Conservation (phyloP, 2,329 filamentous ascomycete genomes). For the Albifimbria verrucaria region DNA sequence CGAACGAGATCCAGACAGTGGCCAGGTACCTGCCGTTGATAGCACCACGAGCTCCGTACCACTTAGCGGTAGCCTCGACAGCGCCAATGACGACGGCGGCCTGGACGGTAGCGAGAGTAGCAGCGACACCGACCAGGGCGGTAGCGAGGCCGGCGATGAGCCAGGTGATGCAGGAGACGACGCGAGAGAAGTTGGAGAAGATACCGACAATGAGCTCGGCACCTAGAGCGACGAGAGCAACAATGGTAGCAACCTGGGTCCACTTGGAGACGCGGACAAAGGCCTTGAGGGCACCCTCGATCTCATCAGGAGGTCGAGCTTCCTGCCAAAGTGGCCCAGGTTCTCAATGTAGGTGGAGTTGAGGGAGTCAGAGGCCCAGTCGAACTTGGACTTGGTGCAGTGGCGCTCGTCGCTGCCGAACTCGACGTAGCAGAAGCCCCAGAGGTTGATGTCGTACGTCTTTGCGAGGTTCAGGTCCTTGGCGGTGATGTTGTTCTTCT, state of each 20-base stretch:
- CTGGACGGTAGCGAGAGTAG: constrained; percentile 71
- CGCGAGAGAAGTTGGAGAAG: constrained; percentile 78
- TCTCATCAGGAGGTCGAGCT: constrained; percentile 60
- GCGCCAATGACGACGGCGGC: constrained; percentile 67
- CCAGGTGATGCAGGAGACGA: constrained; percentile 78
- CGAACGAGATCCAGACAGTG: constrained; percentile 73
- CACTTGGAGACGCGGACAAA: constrained; percentile 75
- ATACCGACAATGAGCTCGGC: constrained; percentile 75
- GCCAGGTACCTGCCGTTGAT: constrained; percentile 66
- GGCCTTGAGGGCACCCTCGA: constrained; percentile 64
- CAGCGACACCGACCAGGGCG: constrained; percentile 55
- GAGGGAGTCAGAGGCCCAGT: constrained; percentile 75
- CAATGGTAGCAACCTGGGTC: constrained; percentile 78
- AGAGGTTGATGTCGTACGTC: constrained; percentile 78
- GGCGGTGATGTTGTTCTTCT: constrained; percentile 52
- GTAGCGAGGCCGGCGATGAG: constrained; percentile 66
- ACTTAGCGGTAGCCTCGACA: constrained; percentile 58
- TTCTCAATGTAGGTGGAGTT: constrained; percentile 57
- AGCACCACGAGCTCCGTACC: constrained; percentile 56
- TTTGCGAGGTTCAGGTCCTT: constrained; percentile 62
- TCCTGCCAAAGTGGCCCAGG: constrained; percentile 45
- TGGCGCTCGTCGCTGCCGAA: constrained; percentile 45
- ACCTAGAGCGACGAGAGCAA: constrained; percentile 67
- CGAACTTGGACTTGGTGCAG: constrained; percentile 69
- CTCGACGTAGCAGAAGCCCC: constrained; percentile 76